Percentiles rank a stretch among this genome's conserved stretches.
Conservation (phyloP, 306 rosid species). For the Oemleria cerasiformis region DNA sequence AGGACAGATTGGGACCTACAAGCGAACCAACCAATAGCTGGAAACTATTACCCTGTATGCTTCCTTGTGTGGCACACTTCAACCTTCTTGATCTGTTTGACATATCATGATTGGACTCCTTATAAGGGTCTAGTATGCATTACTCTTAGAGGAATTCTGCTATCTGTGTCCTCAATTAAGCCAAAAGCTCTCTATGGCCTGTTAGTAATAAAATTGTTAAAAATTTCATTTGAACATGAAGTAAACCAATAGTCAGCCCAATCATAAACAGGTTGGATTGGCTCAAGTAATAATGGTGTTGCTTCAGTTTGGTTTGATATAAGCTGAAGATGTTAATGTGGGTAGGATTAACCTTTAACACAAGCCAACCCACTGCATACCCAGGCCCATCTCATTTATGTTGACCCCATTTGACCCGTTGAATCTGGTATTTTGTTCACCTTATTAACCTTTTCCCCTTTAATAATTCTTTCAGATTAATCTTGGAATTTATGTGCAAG, state of each 20-base stretch:
- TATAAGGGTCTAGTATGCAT: not conserved
- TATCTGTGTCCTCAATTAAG: not conserved
- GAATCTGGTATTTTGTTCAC: not conserved
- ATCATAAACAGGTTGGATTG: not conserved
- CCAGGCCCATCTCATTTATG: not conserved
- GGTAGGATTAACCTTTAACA: not conserved
- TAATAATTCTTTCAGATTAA: conserved; percentile 28
- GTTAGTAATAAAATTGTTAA: not conserved
- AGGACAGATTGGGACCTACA: conserved; percentile 38
- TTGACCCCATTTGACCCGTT: not conserved
- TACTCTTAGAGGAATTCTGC: not conserved
- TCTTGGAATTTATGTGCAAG: conserved; percentile 41
- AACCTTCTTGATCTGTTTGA: not conserved
- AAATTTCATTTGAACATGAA: not conserved
- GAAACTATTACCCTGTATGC: conserved; percentile 39
- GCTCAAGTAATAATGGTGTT: not conserved
- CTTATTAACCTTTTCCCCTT: not conserved
- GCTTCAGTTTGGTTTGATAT: not conserved
- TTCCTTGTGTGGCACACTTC: conserved; percentile 5
- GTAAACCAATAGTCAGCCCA: not conserved
- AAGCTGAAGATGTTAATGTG: not conserved
- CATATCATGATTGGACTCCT: not conserved
- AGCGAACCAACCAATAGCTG: conserved; percentile 33
- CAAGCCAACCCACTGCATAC: conserved; percentile 3
- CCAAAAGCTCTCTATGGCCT: not conserved